Conservation (phyloP, 495 filamentous ascomycete species). For the Trichocladium uniseriatum region DNA sequence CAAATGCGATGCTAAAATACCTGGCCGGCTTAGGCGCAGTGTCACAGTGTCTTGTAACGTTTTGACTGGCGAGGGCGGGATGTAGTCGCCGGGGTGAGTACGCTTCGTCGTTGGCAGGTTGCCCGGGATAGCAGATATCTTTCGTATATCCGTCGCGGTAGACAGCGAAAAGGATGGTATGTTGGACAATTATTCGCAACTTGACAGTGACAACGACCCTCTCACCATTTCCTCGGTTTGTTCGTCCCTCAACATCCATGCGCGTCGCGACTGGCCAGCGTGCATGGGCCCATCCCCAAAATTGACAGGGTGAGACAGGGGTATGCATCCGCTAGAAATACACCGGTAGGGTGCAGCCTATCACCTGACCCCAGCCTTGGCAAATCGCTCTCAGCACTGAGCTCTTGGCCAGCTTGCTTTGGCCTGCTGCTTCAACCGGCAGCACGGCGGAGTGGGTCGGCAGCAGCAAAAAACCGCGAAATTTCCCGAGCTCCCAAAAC, state of each 20-base stretch:
- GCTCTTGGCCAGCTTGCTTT: background rate
- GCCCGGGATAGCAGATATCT: too few relatives aligned
- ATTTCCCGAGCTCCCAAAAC: slow-evolving; percentile 29
- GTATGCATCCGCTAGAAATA: slow-evolving; percentile 13
- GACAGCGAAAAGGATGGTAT: too few relatives aligned
- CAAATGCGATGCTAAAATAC: background rate
- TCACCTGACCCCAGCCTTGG: slow-evolving; percentile 14
- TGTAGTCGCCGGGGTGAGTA: too few relatives aligned
- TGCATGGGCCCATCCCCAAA: background rate
- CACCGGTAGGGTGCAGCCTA: slow-evolving; percentile 10
- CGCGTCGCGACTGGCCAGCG: slow-evolving; percentile 17
- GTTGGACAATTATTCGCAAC: too few relatives aligned
- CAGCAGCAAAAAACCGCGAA: slow-evolving; percentile 21
- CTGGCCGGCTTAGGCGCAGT: too few relatives aligned
- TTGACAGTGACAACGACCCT: background rate
- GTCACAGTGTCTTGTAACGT: too few relatives aligned
- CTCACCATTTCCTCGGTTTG: background rate
- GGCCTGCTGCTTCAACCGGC: background rate
- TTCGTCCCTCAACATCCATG: slow-evolving; percentile 8
- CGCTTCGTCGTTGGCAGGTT: too few relatives aligned
- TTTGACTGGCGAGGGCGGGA: too few relatives aligned
- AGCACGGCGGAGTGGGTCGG: slow-evolving; percentile 4
- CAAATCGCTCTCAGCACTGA: background rate
- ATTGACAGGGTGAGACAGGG: slow-evolving; percentile 4
- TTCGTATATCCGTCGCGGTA: too few relatives aligned